Percentiles rank a stretch among this genome's conserved stretches.
These are phyloP conservation scores for Daldinia loculata DNA, from an alignment of 495 filamentous ascomycete genomes.

Conservation along the genomic window DNA sequence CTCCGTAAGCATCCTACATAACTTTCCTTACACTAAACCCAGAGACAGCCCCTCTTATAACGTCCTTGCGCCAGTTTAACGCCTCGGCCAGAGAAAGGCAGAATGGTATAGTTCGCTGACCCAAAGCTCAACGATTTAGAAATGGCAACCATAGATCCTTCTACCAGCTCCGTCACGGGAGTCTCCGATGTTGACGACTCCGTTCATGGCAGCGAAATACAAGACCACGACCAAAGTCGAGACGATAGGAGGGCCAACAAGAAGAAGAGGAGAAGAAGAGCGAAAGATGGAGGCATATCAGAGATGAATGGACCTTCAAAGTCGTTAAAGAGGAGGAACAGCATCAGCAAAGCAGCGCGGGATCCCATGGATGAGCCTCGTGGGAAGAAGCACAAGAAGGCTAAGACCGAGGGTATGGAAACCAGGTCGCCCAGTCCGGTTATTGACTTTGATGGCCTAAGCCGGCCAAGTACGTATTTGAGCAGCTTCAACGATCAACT, in stretches of 20 bases:
- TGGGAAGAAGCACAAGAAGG: slow-evolving; percentile 50
- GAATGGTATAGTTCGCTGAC: slow-evolving; percentile 45
- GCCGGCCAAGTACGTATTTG: slow-evolving; percentile 67
- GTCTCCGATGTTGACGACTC: slow-evolving; percentile 39
- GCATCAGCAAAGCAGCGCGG: slow-evolving; percentile 73
- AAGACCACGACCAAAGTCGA: slow-evolving; percentile 12
- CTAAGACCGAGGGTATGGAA: slow-evolving; percentile 41
- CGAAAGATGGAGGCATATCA: slow-evolving; percentile 41
- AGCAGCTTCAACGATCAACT: background rate
- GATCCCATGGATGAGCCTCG: slow-evolving; percentile 77
- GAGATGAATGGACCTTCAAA: slow-evolving; percentile 41
- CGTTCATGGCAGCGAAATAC: slow-evolving; percentile 37
- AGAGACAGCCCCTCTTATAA: slow-evolving; percentile 7
- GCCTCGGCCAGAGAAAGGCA: slow-evolving; percentile 12
- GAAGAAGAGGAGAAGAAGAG: slow-evolving; percentile 41
- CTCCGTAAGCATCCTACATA: slow-evolving; percentile 6
- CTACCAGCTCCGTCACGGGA: slow-evolving; percentile 27
- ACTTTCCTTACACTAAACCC: background rate
- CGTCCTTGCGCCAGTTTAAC: slow-evolving; percentile 13
- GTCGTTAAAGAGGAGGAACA: slow-evolving; percentile 53
- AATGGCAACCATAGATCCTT: slow-evolving; percentile 7
- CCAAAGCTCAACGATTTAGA: slow-evolving; percentile 13
- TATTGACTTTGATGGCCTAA: slow-evolving; percentile 79
- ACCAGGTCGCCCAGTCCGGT: slow-evolving; percentile 66
- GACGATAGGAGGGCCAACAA: slow-evolving; percentile 34